Evolutionary conservation across 2,329 filamentous ascomycete species (phyloP).

Genomic region (Trematosphaeria pertusa): DNA sequence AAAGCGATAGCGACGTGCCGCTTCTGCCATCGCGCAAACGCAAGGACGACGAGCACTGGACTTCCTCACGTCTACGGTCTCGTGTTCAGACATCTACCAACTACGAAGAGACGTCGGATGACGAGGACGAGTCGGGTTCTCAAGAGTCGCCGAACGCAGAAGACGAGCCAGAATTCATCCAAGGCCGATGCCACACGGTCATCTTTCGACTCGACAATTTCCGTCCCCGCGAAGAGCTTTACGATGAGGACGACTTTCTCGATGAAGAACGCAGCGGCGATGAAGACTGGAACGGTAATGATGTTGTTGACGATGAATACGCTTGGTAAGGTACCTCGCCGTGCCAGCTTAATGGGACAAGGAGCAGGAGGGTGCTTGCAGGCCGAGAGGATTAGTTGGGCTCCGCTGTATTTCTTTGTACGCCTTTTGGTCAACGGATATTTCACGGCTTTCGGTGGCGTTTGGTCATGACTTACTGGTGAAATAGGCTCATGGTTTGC

Average conservation of each 20-base stretch:
- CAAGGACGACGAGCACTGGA: slow-evolving; percentile 37
- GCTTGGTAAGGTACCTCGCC: slow-evolving; percentile 37
- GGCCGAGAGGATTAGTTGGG: too few relatives aligned
- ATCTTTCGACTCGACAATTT: slow-evolving; percentile 78
- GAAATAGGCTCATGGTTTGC: slow-evolving; percentile 7
- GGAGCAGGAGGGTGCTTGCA: too few relatives aligned
- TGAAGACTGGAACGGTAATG: slow-evolving; percentile 65
- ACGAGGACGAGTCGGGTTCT: slow-evolving; percentile 34
- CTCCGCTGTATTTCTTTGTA: too few relatives aligned
- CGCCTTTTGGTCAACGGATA: too few relatives aligned
- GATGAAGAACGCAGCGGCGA: slow-evolving; percentile 65
- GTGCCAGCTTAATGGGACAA: too few relatives aligned
- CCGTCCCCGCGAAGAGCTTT: slow-evolving; percentile 72
- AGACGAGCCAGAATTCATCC: slow-evolving; percentile 54
- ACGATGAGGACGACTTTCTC: slow-evolving; percentile 75
- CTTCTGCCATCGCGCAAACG: slow-evolving; percentile 26
- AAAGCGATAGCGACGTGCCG: slow-evolving; percentile 37
- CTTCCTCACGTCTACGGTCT: slow-evolving; percentile 36
- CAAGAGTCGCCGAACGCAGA: slow-evolving; percentile 20
- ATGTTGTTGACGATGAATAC: slow-evolving; percentile 53
- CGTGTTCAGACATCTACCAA: slow-evolving; percentile 32
- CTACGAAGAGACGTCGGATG: slow-evolving; percentile 39
- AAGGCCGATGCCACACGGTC: slow-evolving; percentile 74
- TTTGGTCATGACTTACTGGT: neutral
- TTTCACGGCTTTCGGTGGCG: too few relatives aligned